phyloP scores from a whole-genome alignment of 1,284 basidiomycete genomes.

The Ceratobasidium sp. region DNA sequence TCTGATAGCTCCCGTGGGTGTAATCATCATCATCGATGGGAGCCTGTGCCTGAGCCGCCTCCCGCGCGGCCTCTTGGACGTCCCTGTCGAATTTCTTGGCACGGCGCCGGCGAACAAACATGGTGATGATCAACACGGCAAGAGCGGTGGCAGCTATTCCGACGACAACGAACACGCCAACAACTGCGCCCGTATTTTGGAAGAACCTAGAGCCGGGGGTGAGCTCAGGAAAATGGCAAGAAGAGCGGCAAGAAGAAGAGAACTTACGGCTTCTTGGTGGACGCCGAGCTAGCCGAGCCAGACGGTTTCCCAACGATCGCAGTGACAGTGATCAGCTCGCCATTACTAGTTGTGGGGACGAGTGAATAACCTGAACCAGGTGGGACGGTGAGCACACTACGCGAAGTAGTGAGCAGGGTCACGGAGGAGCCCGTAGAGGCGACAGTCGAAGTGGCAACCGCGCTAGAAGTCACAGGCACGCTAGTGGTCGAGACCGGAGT shows the following conservation, averaged over 20 bases:
- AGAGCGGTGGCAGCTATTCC: constrained; percentile 46
- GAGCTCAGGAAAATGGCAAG: not conserved
- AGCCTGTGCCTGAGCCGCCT: constrained; percentile 34
- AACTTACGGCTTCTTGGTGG: constrained; percentile 41
- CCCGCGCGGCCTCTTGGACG: constrained; percentile 45
- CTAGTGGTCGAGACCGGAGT: not conserved
- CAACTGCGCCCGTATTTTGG: constrained; percentile 49
- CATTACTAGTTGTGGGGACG: constrained; percentile 19
- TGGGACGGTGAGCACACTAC: constrained; percentile 15
- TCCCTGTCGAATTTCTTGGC: constrained; percentile 46
- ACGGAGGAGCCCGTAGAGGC: not conserved
- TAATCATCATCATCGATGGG: constrained; percentile 40
- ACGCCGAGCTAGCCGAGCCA: not conserved
- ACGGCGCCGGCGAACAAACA: constrained; percentile 45
- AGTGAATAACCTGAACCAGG: not conserved
- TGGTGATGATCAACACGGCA: constrained; percentile 46
- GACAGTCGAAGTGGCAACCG: constrained; percentile 4
- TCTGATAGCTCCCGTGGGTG: constrained; percentile 31
- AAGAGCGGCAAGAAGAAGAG: not conserved
- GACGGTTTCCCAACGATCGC: constrained; percentile 1
- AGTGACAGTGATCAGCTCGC: constrained; percentile 18
- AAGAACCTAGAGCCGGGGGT: constrained; percentile 44
- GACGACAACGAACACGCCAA: constrained; percentile 48
- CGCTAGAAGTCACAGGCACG: not conserved
- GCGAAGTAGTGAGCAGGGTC: not conserved